phyloP scores from a whole-genome alignment of 2,329 filamentous ascomycete species.

The Tricladium varicosporioides region DNA sequence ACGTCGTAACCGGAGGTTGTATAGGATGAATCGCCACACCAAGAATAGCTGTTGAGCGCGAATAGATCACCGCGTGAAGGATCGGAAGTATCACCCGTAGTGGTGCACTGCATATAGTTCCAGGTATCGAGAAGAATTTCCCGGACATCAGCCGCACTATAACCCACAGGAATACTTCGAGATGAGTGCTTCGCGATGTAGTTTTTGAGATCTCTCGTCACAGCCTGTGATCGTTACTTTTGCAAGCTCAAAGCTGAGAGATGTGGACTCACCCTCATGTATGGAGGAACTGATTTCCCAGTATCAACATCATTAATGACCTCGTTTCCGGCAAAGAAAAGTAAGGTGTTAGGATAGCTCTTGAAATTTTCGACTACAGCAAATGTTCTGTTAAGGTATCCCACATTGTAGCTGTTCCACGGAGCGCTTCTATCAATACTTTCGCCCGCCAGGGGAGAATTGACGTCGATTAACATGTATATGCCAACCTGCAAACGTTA shows the following conservation, averaged over 20 bases:
- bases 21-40: constrained; percentile 65
- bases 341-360: constrained; percentile 64
- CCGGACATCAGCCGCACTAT: constrained; percentile 78
- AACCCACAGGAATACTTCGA: constrained; percentile 72
- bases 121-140: constrained; percentile 70
- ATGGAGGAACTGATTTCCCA: constrained; percentile 62
- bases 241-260: not conserved
- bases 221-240: constrained; percentile 50
- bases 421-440: constrained; percentile 53
- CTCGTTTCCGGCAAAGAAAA: constrained; percentile 78
- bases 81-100: constrained; percentile 51
- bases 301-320: constrained; percentile 67
- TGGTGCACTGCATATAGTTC: constrained; percentile 70
- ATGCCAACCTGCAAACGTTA: constrained; percentile 48
- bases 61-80: constrained; percentile 71
- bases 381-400: constrained; percentile 65
- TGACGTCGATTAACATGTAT: constrained; percentile 68
- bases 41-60: constrained; percentile 75
- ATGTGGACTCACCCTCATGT: constrained; percentile 47
- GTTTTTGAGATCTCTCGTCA: constrained; percentile 77
- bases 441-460: constrained; percentile 60
- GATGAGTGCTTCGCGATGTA: constrained; percentile 71
- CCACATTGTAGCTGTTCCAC: constrained; percentile 57
- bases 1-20: constrained; percentile 60
- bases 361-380: constrained; percentile 66